These are phyloP conservation scores for Gigaspora rosea DNA, from an alignment of 192 early-diverging fungal genomes.

Conservation along the genomic window DNA sequence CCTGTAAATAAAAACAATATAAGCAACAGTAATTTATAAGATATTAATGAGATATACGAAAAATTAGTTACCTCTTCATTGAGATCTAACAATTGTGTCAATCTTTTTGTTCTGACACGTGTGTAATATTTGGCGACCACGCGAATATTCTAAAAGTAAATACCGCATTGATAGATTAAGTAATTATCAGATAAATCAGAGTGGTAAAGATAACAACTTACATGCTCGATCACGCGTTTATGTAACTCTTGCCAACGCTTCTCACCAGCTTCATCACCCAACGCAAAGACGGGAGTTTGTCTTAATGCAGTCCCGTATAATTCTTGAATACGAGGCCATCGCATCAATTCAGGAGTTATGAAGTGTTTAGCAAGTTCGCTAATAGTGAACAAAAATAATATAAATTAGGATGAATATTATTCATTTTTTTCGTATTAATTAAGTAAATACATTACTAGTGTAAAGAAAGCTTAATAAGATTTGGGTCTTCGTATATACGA, in stretches of 20 bases:
- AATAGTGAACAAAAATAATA: background rate
- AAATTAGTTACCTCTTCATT: slow-evolving; percentile 52
- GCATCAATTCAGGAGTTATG: slow-evolving; percentile 89
- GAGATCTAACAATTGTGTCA: slow-evolving; percentile 91
- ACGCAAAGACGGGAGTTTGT: slow-evolving; percentile 73
- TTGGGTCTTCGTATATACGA: slow-evolving; percentile 79
- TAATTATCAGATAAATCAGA: slow-evolving; percentile 2
- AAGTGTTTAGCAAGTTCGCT: slow-evolving; percentile 88
- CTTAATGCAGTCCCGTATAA: slow-evolving; percentile 80
- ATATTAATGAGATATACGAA: no score
- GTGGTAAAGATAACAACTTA: slow-evolving; percentile 38
- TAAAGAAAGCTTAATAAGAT: slow-evolving; percentile 71
- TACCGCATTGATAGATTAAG: background rate
- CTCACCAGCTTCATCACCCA: slow-evolving; percentile 71
- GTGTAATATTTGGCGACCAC: slow-evolving; percentile 97
- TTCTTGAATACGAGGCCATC: slow-evolving; percentile 93
- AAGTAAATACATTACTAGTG: slow-evolving; percentile 57
- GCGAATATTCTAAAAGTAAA: slow-evolving; percentile 74
- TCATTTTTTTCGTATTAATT: background rate
- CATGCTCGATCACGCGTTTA: slow-evolving; percentile 95
- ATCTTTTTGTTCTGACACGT: slow-evolving; percentile 79
- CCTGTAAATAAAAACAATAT: slow-evolving; percentile 46
- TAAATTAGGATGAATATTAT: background rate
- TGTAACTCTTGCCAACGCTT: slow-evolving; percentile 84
- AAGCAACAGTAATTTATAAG: background rate